These are phyloP conservation scores for Papiliotrema nemorosa DNA, from an alignment of 1,284 basidiomycete species.

Conservation along the genomic window DNA sequence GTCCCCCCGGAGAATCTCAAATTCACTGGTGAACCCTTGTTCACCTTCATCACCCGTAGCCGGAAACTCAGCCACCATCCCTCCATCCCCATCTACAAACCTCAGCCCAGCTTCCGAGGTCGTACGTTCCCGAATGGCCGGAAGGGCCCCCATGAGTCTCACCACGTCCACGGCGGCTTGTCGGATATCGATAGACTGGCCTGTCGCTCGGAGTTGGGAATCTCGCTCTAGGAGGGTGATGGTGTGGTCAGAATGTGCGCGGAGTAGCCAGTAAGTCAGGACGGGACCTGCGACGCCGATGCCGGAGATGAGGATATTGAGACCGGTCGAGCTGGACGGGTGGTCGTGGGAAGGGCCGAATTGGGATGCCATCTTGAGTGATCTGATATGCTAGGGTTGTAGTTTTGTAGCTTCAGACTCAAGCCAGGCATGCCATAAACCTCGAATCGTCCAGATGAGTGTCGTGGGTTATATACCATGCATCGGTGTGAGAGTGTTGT, in stretches of 20 bases:
- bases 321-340: not conserved
- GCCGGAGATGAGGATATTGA: slow-evolving; percentile 41
- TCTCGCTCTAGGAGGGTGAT: slow-evolving; percentile 42
- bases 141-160: slow-evolving; percentile 35
- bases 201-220: slow-evolving; percentile 24
- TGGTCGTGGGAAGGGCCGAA: too few species aligned
- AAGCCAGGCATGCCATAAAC: too few species aligned
- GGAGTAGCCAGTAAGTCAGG: slow-evolving; percentile 32
- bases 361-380: too few species aligned
- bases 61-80: slow-evolving; percentile 22
- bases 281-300: slow-evolving; percentile 46
- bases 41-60: slow-evolving; percentile 2
- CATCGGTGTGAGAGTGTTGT: too few species aligned
- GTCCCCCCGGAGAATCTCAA: slow-evolving; percentile 43
- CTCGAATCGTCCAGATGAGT: too few species aligned
- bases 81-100: slow-evolving; percentile 27
- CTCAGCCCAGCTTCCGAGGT: slow-evolving; percentile 39
- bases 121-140: slow-evolving; percentile 19
- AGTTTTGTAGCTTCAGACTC: too few species aligned
- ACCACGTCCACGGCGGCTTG: slow-evolving; percentile 33
- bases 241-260: slow-evolving; percentile 22
- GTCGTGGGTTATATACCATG: too few species aligned
- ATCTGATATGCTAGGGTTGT: too few species aligned
- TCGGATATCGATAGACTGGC: slow-evolving; percentile 45
- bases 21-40: slow-evolving; percentile 15